These are phyloP conservation scores for Calophaca sinica DNA, from an alignment of 306 rosid species.

Conservation along the genomic window DNA sequence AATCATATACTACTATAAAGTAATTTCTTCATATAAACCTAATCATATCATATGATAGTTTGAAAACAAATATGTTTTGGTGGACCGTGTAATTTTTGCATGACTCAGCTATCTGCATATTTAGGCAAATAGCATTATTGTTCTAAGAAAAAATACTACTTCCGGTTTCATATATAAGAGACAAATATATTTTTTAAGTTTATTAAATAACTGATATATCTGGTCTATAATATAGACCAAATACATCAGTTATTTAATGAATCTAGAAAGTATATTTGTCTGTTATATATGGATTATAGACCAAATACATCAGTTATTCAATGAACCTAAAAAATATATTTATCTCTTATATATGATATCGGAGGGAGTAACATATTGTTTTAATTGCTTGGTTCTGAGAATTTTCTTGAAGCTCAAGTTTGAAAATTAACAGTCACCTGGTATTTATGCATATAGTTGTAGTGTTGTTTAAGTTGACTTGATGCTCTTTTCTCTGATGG, in stretches of 20 bases:
- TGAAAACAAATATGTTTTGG: not conserved
- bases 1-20: not conserved
- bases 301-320: no score
- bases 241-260: no score
- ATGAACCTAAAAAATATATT: no score
- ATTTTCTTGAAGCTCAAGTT: not conserved
- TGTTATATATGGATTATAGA: no score
- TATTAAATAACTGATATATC: no score
- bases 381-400: not conserved
- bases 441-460: not conserved
- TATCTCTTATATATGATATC: no score
- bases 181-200: no score
- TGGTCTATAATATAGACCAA: no score
- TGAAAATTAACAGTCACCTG: not conserved
- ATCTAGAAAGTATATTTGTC: no score
- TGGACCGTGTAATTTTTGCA: not conserved
- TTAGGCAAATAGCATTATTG: no score
- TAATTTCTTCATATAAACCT: not conserved
- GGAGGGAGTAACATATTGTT: not conserved
- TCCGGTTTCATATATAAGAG: no score
- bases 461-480: not conserved
- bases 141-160: no score
- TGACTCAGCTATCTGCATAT: not conserved
- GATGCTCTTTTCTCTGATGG: not conserved
- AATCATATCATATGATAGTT: conserved; percentile 13